Evolutionary conservation across 2,329 filamentous ascomycete genomes (phyloP).

Genomic region (Beauveria medogensis): DNA sequence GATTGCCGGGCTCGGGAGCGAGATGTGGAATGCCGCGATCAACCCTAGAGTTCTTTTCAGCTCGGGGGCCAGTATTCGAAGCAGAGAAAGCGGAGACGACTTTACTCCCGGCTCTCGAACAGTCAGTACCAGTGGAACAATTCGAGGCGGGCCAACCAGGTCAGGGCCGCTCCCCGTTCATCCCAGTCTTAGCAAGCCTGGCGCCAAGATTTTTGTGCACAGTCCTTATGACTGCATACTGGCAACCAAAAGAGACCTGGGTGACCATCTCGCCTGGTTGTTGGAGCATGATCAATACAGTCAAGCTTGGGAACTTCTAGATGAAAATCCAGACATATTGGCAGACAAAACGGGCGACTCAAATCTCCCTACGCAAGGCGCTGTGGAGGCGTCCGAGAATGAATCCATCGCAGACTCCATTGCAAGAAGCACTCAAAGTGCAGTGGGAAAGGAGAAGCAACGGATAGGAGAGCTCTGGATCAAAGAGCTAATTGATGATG

Average conservation of each 20-base stretch:
- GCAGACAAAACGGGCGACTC: slow-evolving; percentile 30
- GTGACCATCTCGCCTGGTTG: slow-evolving; percentile 81
- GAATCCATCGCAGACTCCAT: slow-evolving; percentile 46
- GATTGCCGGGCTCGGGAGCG: slow-evolving; percentile 61
- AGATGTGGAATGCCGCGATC: slow-evolving; percentile 85
- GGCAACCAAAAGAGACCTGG: slow-evolving; percentile 76
- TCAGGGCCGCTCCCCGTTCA: slow-evolving; percentile 34
- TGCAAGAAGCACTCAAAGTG: slow-evolving; percentile 50
- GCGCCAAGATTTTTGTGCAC: slow-evolving; percentile 79
- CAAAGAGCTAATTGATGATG: slow-evolving; percentile 67
- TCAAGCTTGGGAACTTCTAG: slow-evolving; percentile 80
- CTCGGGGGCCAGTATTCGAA: slow-evolving; percentile 70
- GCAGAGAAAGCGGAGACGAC: slow-evolving; percentile 53
- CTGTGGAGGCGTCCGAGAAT: slow-evolving; percentile 70
- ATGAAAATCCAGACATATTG: slow-evolving; percentile 75
- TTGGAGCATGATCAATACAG: slow-evolving; percentile 73
- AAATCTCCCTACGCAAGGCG: slow-evolving; percentile 21
- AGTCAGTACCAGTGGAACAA: slow-evolving; percentile 26
- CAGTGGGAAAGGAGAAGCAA: slow-evolving; percentile 77
- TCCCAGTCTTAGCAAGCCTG: slow-evolving; percentile 46
- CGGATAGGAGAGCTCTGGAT: slow-evolving; percentile 92
- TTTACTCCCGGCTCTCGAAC: slow-evolving; percentile 38
- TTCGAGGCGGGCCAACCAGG: slow-evolving; percentile 20
- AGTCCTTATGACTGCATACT: slow-evolving; percentile 96
- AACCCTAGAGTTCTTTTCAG: slow-evolving; percentile 83